Conservation (phyloP, 768 basidiomycete genomes). For the Rhodotorula diobovata region DNA sequence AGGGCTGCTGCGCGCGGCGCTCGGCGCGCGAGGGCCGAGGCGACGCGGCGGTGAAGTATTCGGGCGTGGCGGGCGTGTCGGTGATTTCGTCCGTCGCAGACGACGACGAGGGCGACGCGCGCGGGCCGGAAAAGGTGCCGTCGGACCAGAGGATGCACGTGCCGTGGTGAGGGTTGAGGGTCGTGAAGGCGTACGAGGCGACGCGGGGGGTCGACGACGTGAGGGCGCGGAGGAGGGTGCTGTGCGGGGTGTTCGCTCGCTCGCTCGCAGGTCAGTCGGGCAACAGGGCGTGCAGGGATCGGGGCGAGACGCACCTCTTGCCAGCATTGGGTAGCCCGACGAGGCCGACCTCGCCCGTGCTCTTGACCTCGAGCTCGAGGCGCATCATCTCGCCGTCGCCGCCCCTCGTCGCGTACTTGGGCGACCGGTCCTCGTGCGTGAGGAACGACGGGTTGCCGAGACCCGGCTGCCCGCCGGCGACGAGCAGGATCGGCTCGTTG, state of each 20-base stretch:
- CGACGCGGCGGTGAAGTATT: slow-evolving; percentile 23
- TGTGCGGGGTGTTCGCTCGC: slow-evolving; percentile 65
- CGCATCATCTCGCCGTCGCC: slow-evolving; percentile 69
- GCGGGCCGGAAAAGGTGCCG: slow-evolving; percentile 37
- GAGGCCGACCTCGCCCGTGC: slow-evolving; percentile 88
- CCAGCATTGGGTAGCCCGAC: slow-evolving; percentile 94
- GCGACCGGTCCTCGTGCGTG: slow-evolving; percentile 60
- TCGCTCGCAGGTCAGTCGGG: not conserved
- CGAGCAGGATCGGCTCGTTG: slow-evolving; percentile 38
- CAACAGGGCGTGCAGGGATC: too few relatives aligned
- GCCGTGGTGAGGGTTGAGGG: slow-evolving; percentile 86
- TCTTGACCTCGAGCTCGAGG: slow-evolving; percentile 84
- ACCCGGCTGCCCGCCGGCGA: slow-evolving; percentile 69
- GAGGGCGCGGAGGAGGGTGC: slow-evolving; percentile 81
- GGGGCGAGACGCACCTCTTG: slow-evolving; percentile 43
- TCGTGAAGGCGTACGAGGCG: slow-evolving; percentile 89
- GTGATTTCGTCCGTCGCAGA: slow-evolving; percentile 36
- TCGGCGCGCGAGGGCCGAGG: slow-evolving; percentile 5
- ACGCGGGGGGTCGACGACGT: slow-evolving; percentile 82
- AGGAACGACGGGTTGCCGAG: slow-evolving; percentile 84
- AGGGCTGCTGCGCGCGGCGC: slow-evolving; percentile 1
- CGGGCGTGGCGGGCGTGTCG: slow-evolving; percentile 38
- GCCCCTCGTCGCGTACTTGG: slow-evolving; percentile 79
- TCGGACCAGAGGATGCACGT: slow-evolving; percentile 55
- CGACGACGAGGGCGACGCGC: slow-evolving; percentile 51